Conservation (phyloP, 2,329 filamentous ascomycete genomes). For the Grosmannia serpens region DNA sequence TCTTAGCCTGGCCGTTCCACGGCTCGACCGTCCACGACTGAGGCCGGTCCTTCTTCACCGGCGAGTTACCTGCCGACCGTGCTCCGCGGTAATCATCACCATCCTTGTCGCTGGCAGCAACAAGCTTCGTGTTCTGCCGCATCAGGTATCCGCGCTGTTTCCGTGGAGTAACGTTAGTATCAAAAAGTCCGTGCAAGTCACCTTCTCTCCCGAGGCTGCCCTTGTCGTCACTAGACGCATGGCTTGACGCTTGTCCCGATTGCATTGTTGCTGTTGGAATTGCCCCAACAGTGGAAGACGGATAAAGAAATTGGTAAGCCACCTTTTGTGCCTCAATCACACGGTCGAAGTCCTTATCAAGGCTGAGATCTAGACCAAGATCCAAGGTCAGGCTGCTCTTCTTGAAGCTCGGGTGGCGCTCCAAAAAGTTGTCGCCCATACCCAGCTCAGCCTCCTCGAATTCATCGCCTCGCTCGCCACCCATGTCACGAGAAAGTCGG, state of each 20-base stretch:
- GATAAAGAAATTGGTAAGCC: conserved; percentile 32
- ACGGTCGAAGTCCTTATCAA: conserved; percentile 87
- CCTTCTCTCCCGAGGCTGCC: background rate
- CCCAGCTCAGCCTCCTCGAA: conserved; percentile 14
- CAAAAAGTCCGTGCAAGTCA: conserved; percentile 15
- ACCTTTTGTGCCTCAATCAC: conserved; percentile 98
- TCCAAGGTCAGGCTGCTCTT: conserved; percentile 73
- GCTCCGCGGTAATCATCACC: conserved; percentile 41
- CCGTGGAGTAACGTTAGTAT: conserved; percentile 52
- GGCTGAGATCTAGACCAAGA: conserved; percentile 71
- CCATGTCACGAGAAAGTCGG: conserved; percentile 38
- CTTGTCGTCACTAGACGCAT: conserved; percentile 5
- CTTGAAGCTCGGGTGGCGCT: conserved; percentile 63
- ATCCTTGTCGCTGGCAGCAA: conserved; percentile 77
- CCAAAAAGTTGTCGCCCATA: conserved; percentile 31
- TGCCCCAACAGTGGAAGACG: background rate
- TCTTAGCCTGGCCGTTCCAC: conserved; percentile 75
- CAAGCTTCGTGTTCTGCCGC: conserved; percentile 96
- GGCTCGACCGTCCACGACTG: conserved; percentile 95
- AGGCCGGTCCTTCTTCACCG: conserved; percentile 64
- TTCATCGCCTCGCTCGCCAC: conserved; percentile 16
- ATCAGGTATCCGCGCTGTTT: conserved; percentile 95
- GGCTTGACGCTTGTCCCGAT: conserved; percentile 34
- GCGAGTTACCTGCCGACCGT: conserved; percentile 55
- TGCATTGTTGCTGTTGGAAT: conserved; percentile 5